Evolutionary conservation across 2,329 filamentous ascomycete species (phyloP), one percentile per base, ranked within the genome.

Genomic region (Septoria petroselini): DNA sequence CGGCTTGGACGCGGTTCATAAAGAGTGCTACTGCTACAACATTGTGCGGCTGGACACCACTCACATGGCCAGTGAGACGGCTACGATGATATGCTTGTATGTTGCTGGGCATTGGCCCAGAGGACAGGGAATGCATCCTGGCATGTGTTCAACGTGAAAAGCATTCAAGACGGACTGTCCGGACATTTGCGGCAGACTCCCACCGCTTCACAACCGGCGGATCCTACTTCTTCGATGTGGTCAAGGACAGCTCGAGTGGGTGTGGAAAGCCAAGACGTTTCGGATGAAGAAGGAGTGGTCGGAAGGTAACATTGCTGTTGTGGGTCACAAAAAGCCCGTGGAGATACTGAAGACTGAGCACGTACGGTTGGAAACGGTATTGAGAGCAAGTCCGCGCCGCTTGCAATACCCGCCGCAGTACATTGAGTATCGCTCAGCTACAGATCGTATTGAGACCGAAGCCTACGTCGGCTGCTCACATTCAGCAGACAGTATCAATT

Each of bases 21-120:
- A 46, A 17, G 30, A 41, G 5, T 46, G 42, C 31, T 31, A 31
- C n/a, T 65, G 49, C 31, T 54, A 52, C 35, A 19, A 33, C 15
- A 54, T 68, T 25, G 41, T 54, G 17, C 59, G 60, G 23, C 27
- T 68, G 39, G 65, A 66, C 43, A 68, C 64, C 15, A 68, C 64
- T 11, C 66, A 68, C 41, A 60, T 56, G n/a, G 47, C 63, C 40
- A 66, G 38, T 23, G 23, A 41, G 3, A 14, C 23, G 12, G 38
- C 38, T 4, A 41, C 18, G 14, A 41, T 41, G 38, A 41, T 23
- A 25, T 41, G 38, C 8, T 29, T 41, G 23, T 41, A 41, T 17
- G 38, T 41, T 29, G 38, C 38, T 25, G 23, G 38, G 38, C 38
- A 41, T 27, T 41, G 38, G 38, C 38, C 38, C 3, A 23, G 38